Base-by-base conservation (phyloP, 345 rosid species). In the Trapa bicornis region DNA sequence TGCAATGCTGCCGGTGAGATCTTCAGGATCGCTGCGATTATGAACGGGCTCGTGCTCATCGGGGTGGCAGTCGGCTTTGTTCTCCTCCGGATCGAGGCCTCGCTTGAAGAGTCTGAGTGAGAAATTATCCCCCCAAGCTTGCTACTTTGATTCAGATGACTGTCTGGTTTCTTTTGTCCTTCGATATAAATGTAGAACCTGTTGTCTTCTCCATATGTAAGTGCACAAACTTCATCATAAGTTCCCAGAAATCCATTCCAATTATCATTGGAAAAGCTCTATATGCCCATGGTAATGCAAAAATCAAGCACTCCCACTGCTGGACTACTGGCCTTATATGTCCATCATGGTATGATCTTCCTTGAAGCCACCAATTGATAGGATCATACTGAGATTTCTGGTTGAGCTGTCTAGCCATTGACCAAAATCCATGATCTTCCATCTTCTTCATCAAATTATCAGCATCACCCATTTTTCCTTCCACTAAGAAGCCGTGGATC, bases 401-500 rank as follows among this genome's bases (percentile, higher is more conserved):
- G 6, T 41, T 1, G 43, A 0, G 43, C 43, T 41, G 43, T 41
- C 43, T 2, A 41, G 43, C 43, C 29, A 22, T 22, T 22, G 29
- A 22, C 29, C 29, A 22, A 22, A 87, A 42, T 53, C 95, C 92
- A 50, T 79, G 80, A 14, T 80, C 86, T 71, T 58, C 74, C 88
- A 93, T 85, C 62, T 91, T 95, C 54, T 75, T 82, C 47, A 87
- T 64, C 86, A 91, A 70, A 15, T 60, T 72, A 52, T 86, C 92
- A 61, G 93, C 96, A 56, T 86, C 85, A 32, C 54, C 77, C 69
- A 84, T 78, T 79, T 77, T 86, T 13, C 71, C 79, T 70, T 88
- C 95, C 88, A 94, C 75, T 70, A 88, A 87, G 22, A 91, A 78
- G 0, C 80, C 94, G 81, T 91, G 96, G 74, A 94, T 82, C 81